Percentiles rank a stretch among this genome's conserved stretches.
phyloP scores from a whole-genome alignment of 371 early-diverging fungal genomes.

The Rhizopus arrhizus region DNA sequence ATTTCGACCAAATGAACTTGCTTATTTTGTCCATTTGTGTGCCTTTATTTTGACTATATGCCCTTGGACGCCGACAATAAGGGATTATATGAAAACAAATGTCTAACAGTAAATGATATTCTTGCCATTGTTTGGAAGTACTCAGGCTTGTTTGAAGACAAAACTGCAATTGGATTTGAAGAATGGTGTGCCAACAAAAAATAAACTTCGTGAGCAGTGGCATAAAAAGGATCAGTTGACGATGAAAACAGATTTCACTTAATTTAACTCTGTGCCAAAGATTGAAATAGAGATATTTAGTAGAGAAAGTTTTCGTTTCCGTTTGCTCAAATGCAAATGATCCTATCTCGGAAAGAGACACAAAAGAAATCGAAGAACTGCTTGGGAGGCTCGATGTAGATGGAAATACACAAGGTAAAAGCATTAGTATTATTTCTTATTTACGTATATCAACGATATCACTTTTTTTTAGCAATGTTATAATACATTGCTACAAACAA shows the following conservation, averaged over 20 bases:
- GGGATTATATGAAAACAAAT: constrained; percentile 3
- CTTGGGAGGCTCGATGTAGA: background rate
- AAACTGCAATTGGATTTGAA: background rate
- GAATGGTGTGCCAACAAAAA: background rate
- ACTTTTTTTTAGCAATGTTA: too few relatives aligned
- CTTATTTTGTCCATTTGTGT: too few relatives aligned
- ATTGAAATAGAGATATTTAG: background rate
- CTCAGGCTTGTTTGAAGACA: background rate
- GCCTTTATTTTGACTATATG: too few relatives aligned
- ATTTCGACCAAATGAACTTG: too few relatives aligned
- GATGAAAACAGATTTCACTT: background rate
- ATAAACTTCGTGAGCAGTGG: background rate
- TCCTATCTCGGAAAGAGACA: background rate
- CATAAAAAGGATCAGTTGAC: background rate
- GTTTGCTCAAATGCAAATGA: background rate
- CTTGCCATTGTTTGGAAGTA: constrained; percentile 5
- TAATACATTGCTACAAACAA: constrained; percentile 3
- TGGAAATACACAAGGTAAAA: background rate
- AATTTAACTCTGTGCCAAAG: constrained; percentile 3
- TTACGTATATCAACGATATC: too few relatives aligned
- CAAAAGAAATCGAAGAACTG: background rate
- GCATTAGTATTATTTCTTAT: too few relatives aligned
- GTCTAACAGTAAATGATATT: background rate
- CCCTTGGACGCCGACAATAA: background rate
- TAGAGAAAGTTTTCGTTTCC: background rate